A percentile compares a stretch with the other conserved stretches of the same genome.
These are phyloP conservation scores for Cytospora leucostoma DNA, from an alignment of 2,329 filamentous ascomycete genomes.

Conservation along the genomic window DNA sequence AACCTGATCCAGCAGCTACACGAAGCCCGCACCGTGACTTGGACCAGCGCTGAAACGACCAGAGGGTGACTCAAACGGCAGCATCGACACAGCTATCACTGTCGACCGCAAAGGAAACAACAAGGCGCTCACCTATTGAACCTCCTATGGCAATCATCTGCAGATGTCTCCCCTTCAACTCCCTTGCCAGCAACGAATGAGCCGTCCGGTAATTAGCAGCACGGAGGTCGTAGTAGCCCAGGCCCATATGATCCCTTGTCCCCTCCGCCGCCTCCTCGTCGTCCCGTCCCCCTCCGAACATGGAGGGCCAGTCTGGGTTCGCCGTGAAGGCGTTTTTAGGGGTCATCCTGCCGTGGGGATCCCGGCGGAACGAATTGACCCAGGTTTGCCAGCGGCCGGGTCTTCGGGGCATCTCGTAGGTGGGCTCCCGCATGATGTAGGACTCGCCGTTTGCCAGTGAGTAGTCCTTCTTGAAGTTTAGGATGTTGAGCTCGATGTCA, in stretches of 20 bases:
- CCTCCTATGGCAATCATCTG: conserved; percentile 98
- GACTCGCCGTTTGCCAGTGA: conserved; percentile 52
- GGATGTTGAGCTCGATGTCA: conserved; percentile 58
- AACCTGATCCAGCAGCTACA: neutral
- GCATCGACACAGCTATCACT: neutral
- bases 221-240: conserved; percentile 57
- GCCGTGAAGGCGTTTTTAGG: conserved; percentile 37
- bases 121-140: conserved; percentile 65
- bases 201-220: conserved; percentile 72
- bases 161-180: conserved; percentile 80
- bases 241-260: conserved; percentile 38
- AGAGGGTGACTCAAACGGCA: neutral
- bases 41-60: neutral
- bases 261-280: conserved; percentile 22
- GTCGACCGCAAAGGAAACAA: neutral
- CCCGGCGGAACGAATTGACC: conserved; percentile 65
- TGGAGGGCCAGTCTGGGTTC: conserved; percentile 21
- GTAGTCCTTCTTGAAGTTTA: conserved; percentile 59
- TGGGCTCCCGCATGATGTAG: conserved; percentile 53
- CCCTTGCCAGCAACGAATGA: conserved; percentile 71
- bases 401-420: conserved; percentile 42
- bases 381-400: conserved; percentile 40
- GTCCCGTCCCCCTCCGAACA: conserved; percentile 31
- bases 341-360: conserved; percentile 53
- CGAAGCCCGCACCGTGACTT: conserved; percentile 6